Conservation (phyloP, 1,284 basidiomycete species). For the Exsudoporus floridanus region DNA sequence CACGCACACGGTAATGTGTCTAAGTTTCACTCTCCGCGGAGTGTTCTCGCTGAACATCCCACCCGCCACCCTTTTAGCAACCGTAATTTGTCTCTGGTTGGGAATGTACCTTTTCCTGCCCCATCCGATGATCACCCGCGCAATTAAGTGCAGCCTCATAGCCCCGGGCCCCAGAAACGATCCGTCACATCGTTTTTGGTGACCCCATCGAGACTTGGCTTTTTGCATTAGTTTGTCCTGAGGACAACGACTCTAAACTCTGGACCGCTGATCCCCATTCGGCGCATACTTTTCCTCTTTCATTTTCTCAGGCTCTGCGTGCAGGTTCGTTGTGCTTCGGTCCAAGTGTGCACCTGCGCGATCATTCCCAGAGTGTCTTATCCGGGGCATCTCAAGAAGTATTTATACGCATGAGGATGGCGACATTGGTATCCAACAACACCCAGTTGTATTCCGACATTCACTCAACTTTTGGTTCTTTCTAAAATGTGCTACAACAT, state of each 20-base stretch:
- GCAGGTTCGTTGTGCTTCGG: slow-evolving; percentile 5
- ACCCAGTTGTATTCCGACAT: slow-evolving; percentile 3
- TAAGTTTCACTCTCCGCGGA: slow-evolving; percentile 8
- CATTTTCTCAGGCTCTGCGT: slow-evolving; percentile 18
- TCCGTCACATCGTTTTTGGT: slow-evolving; percentile 2
- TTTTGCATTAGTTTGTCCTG: slow-evolving; percentile 13
- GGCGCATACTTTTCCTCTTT: slow-evolving; percentile 13
- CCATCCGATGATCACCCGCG: slow-evolving; percentile 2
- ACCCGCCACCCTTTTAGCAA: background rate
- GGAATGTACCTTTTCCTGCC: background rate
- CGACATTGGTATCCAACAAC: background rate
- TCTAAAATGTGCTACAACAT: slow-evolving; percentile 45
- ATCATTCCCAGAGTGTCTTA: slow-evolving; percentile 6
- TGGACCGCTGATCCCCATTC: slow-evolving; percentile 10
- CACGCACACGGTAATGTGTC: slow-evolving; percentile 1
- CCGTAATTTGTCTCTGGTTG: slow-evolving; percentile 1
- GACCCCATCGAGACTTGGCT: slow-evolving; percentile 10
- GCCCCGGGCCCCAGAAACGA: slow-evolving; percentile 15
- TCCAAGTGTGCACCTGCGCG: slow-evolving; percentile 4
- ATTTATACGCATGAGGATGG: slow-evolving; percentile 24
- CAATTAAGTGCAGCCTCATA: slow-evolving; percentile 1
- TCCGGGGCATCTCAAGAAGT: slow-evolving; percentile 12
- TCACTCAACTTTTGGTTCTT: slow-evolving; percentile 1
- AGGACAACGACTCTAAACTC: slow-evolving; percentile 2
- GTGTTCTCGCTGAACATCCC: slow-evolving; percentile 7